Evolutionary conservation across 2,329 filamentous ascomycete species (phyloP).

Genomic region (Aspergillus ruber): DNA sequence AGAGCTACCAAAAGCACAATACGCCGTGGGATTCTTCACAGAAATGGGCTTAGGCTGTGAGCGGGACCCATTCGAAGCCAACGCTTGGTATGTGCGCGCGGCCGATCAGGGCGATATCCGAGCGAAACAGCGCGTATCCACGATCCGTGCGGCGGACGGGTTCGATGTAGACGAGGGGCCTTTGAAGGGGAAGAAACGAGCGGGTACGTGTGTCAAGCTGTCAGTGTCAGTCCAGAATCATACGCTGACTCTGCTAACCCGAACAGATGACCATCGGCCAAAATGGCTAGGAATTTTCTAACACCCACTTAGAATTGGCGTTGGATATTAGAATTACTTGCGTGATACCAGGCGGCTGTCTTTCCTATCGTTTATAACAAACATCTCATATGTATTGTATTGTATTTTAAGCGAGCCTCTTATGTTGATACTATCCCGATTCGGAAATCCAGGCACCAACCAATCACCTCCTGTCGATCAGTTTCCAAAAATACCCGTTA

Average conservation of each 20-base stretch:
- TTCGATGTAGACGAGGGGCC: slow-evolving; percentile 47
- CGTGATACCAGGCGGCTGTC: too few species aligned
- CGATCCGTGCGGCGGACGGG: slow-evolving; percentile 66
- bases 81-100: slow-evolving; percentile 96
- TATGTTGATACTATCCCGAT: neutral
- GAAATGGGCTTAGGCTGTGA: slow-evolving; percentile 97
- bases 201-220: neutral
- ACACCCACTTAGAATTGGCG: too few species aligned
- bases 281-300: neutral
- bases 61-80: slow-evolving; percentile 89
- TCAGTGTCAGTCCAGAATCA: neutral
- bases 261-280: neutral
- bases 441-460: too few species aligned
- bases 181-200: slow-evolving; percentile 7
- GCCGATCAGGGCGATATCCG: slow-evolving; percentile 87
- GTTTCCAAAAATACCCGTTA: neutral
- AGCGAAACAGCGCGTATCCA: slow-evolving; percentile 76
- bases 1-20: slow-evolving; percentile 65
- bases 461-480: neutral
- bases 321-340: too few species aligned
- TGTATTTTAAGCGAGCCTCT: too few species aligned
- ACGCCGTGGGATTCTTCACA: slow-evolving; percentile 92
- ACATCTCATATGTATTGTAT: neutral
- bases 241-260: too few species aligned
- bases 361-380: too few species aligned